Evolutionary conservation across 345 rosid species (phyloP).

Genomic region (Sonneratia alba): DNA sequence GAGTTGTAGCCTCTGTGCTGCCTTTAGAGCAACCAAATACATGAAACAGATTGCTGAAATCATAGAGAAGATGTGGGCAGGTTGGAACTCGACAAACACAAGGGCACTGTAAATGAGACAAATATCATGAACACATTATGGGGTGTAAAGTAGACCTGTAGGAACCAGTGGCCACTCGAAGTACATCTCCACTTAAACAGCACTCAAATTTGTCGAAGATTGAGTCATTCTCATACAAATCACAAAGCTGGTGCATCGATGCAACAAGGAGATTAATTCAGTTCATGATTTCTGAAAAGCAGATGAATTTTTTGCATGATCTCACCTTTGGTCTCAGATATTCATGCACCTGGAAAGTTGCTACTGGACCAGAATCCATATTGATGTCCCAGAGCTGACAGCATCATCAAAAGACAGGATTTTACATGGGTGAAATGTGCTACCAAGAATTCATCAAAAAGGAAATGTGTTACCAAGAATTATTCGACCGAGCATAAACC

Average conservation of each 20-base stretch:
- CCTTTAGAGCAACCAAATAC: slow-evolving; percentile 55
- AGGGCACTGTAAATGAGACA: background rate
- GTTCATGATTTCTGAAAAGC: slow-evolving; percentile 3
- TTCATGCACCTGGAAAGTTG: slow-evolving; percentile 91
- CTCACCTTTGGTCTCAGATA: slow-evolving; percentile 68
- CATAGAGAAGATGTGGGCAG: slow-evolving; percentile 7
- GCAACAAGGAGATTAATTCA: slow-evolving; percentile 11
- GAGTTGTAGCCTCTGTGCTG: slow-evolving; percentile 39
- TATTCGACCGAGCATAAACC: background rate
- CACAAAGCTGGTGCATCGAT: slow-evolving; percentile 41
- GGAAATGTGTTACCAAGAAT: background rate
- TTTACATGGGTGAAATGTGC: background rate
- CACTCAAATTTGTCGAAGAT: slow-evolving; percentile 61
- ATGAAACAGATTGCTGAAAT: slow-evolving; percentile 55
- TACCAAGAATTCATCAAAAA: background rate
- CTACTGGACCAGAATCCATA: slow-evolving; percentile 68
- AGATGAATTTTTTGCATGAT: background rate
- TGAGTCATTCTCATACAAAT: slow-evolving; percentile 59
- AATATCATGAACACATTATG: background rate
- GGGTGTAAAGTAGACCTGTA: slow-evolving; percentile 36
- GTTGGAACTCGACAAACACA: background rate
- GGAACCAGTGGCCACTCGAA: slow-evolving; percentile 63
- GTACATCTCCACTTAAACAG: slow-evolving; percentile 50
- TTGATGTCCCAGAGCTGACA: slow-evolving; percentile 86
- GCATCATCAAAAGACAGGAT: background rate